Conservation (phyloP, 139 green algal species). For the Zygnema circumcarinatum region DNA sequence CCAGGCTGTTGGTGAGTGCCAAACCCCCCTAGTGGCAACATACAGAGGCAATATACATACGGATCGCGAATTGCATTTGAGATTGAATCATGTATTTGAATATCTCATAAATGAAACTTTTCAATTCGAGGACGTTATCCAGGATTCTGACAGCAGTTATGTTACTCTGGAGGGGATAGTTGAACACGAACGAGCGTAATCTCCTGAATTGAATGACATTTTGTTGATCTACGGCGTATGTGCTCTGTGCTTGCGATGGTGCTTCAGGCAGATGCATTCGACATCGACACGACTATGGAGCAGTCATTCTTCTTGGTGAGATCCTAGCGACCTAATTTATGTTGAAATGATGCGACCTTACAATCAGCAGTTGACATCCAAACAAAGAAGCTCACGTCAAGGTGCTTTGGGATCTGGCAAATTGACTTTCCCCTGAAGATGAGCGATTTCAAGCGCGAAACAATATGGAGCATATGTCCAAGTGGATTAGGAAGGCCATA, state of each 20-base stretch:
- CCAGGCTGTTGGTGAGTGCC: constrained; percentile 71
- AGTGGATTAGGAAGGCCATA: constrained; percentile 17
- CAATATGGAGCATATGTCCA: constrained; percentile 11
- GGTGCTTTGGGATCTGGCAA: background rate
- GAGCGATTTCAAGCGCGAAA: constrained; percentile 5
- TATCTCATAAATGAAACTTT: no score
- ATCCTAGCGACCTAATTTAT: background rate
- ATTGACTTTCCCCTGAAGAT: constrained; percentile 3
- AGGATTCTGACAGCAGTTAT: no score
- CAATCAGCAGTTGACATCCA: background rate
- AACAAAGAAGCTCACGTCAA: background rate
- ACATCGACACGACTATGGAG: constrained; percentile 90
- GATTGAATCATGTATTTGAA: no score
- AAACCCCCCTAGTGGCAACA: background rate
- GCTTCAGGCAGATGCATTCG: constrained; percentile 82
- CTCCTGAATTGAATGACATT: no score
- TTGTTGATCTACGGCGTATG: no score
- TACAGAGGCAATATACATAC: no score
- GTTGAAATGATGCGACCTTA: background rate
- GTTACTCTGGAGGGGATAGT: no score
- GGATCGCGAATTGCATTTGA: no score
- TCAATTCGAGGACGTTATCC: no score
- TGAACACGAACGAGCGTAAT: no score
- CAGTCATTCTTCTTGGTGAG: constrained; percentile 87
- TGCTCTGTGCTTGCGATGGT: no score